Conservation (phyloP, 805 yeast genomes). For the Kazachstania bromeliacearum region DNA sequence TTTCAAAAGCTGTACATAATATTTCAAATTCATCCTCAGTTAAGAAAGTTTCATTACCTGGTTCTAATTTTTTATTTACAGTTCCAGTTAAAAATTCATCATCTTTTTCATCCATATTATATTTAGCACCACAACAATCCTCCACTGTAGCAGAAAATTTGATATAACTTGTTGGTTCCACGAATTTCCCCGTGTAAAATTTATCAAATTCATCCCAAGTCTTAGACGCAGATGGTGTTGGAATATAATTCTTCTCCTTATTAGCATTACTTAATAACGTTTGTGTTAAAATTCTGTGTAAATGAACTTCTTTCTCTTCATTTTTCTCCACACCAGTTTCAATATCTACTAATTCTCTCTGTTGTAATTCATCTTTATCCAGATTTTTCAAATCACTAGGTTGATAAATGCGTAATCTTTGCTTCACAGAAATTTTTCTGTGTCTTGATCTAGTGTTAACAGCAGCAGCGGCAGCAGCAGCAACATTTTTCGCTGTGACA, state of each 20-base stretch:
- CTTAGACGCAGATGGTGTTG: constrained; percentile 91
- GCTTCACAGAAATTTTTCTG: constrained; percentile 88
- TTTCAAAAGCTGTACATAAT: constrained; percentile 64
- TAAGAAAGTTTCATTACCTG: constrained; percentile 30
- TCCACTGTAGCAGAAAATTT: constrained; percentile 93
- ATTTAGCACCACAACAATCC: constrained; percentile 78
- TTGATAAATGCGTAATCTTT: constrained; percentile 64
- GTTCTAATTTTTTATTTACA: constrained; percentile 26
- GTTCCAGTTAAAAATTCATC: constrained; percentile 49
- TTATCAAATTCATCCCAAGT: constrained; percentile 69
- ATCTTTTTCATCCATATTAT: constrained; percentile 86
- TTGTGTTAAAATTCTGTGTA: constrained; percentile 65
- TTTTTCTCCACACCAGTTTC: constrained; percentile 98
- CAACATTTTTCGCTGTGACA: not conserved
- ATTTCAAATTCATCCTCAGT: constrained; percentile 82
- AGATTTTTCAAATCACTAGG: constrained; percentile 74
- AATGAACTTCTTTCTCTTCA: constrained; percentile 94
- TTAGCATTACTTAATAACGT: constrained; percentile 25
- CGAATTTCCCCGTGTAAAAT: constrained; percentile 59
- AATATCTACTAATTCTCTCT: constrained; percentile 77
- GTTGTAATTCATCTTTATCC: constrained; percentile 48
- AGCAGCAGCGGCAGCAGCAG: constrained; percentile 11
- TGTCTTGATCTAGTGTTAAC: constrained; percentile 79
- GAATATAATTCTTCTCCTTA: constrained; percentile 55
- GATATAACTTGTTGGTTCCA: constrained; percentile 69